Evolutionary conservation across 441 rosid species (phyloP).

Genomic region (Gossypium schwendimanii): DNA sequence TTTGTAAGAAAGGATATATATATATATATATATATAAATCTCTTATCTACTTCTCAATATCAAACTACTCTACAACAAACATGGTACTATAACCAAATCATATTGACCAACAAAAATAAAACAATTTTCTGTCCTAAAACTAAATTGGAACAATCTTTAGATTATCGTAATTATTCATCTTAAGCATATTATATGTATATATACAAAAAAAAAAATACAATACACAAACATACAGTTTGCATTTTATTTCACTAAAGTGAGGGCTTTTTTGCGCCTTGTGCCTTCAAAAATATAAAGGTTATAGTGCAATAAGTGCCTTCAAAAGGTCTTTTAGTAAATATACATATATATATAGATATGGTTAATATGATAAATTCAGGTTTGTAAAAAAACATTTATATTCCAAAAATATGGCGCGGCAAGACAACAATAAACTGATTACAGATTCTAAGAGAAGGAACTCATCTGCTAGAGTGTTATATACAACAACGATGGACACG

Average conservation of each 20-base stretch:
- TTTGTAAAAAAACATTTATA: slow-evolving; percentile 34
- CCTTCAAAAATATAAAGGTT: background rate
- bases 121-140: background rate
- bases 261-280: background rate
- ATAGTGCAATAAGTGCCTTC: background rate
- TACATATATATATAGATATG: background rate
- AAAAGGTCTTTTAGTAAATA: background rate
- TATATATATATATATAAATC: background rate
- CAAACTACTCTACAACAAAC: background rate
- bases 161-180: background rate
- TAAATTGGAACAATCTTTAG: background rate
- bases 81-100: background rate
- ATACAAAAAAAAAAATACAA: background rate
- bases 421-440: slow-evolving; percentile 28
- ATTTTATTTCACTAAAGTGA: background rate
- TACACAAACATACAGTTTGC: background rate
- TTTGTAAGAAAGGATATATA: too few species aligned
- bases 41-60: background rate
- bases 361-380: slow-evolving; percentile 24
- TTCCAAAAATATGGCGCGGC: slow-evolving; percentile 23
- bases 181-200: background rate
- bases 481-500: slow-evolving; percentile 34
- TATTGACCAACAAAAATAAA: background rate
- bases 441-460: slow-evolving; percentile 44
- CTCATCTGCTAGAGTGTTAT: slow-evolving; percentile 52